A percentile compares a stretch with the other conserved stretches of the same genome.
These are phyloP conservation scores for Zoysia pacifica DNA, from an alignment of 176 grass and related monocot species.

Conservation along the genomic window DNA sequence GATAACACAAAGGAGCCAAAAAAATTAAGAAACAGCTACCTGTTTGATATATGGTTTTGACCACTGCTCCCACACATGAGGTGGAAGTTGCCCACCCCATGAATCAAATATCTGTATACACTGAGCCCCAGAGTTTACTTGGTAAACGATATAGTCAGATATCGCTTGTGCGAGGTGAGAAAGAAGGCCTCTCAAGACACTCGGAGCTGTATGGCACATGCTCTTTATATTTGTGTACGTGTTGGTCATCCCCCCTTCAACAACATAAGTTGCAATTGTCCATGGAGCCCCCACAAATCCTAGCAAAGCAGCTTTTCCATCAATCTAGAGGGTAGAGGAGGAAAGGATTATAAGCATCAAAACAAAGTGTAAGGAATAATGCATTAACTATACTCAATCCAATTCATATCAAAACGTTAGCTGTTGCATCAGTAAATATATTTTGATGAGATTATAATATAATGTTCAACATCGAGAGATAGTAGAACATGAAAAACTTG, in stretches of 20 bases:
- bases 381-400: constrained; percentile 2
- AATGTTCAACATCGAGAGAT: constrained; percentile 9
- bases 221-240: constrained; percentile 92
- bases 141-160: constrained; percentile 91
- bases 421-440: background rate
- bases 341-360: constrained; percentile 37
- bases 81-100: constrained; percentile 97
- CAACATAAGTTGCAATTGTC: constrained; percentile 97
- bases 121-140: constrained; percentile 93
- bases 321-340: constrained; percentile 61
- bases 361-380: constrained; percentile 9
- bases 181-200: constrained; percentile 81
- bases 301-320: constrained; percentile 78
- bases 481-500: background rate
- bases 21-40: constrained; percentile 52
- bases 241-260: constrained; percentile 85
- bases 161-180: constrained; percentile 81
- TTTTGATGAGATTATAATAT: background rate
- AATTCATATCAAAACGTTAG: constrained; percentile 25
- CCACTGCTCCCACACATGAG: constrained; percentile 96
- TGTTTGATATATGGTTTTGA: constrained; percentile 97
- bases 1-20: constrained; percentile 24
- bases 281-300: constrained; percentile 98
- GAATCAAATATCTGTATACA: constrained; percentile 99
- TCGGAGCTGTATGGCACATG: constrained; percentile 89